phyloP scores from a whole-genome alignment of 495 filamentous ascomycete species.

The Parathielavia appendiculata region DNA sequence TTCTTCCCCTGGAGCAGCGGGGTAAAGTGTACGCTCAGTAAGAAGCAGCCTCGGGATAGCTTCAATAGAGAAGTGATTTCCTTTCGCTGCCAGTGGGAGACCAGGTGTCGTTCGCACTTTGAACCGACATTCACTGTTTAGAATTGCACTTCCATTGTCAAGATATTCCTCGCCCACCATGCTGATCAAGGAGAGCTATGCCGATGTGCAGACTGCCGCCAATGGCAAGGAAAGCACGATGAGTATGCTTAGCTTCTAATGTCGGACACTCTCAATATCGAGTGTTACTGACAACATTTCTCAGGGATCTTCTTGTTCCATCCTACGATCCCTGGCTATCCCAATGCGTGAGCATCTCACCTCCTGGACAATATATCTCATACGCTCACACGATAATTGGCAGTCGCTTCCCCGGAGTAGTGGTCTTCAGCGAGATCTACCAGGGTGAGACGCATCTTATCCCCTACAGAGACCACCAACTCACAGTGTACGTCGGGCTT shows the following conservation, averaged over 20 bases:
- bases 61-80: neutral
- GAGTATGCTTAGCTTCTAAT: conserved; percentile 30
- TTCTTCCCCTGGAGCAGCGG: conserved; percentile 8
- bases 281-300: neutral
- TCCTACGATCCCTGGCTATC: conserved; percentile 76
- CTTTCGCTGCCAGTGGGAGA: neutral
- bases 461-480: neutral
- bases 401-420: conserved; percentile 80
- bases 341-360: conserved; percentile 57
- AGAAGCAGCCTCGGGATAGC: conserved; percentile 1
- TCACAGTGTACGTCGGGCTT: neutral
- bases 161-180: conserved; percentile 27
- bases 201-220: conserved; percentile 38
- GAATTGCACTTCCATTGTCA: neutral
- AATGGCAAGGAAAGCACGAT: conserved; percentile 46
- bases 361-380: neutral
- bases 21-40: conserved; percentile 13
- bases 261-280: neutral
- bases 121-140: neutral
- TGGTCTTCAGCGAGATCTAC: conserved; percentile 92
- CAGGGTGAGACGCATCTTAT: conserved; percentile 57
- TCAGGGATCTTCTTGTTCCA: conserved; percentile 86
- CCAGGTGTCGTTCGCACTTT: neutral
- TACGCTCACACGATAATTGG: conserved; percentile 21
- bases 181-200: conserved; percentile 44